A percentile compares a stretch with the other conserved stretches of the same genome.
phyloP scores from a whole-genome alignment of 768 basidiomycete species.

The Pleurotus sapidus region DNA sequence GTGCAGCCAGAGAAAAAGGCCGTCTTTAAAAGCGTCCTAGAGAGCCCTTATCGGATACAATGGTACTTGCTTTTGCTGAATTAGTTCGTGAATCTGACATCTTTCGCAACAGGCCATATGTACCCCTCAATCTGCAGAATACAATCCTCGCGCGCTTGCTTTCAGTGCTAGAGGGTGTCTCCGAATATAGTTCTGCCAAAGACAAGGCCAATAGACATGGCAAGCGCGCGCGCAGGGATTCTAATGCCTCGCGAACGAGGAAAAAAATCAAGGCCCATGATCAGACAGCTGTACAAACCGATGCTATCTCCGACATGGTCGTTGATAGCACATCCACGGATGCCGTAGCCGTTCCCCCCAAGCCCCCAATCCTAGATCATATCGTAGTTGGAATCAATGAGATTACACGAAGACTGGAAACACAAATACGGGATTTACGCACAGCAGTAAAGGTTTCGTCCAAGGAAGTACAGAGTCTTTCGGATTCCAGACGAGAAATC shows the following conservation, averaged over 20 bases:
- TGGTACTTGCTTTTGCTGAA: conserved; percentile 45
- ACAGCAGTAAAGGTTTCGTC: conserved; percentile 21
- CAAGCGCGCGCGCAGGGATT: conserved; percentile 24
- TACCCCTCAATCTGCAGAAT: conserved; percentile 65
- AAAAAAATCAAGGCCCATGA: conserved; percentile 17
- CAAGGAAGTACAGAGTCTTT: conserved; percentile 2
- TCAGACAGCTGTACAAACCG: background rate
- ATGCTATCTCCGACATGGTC: conserved; percentile 7
- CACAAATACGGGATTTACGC: conserved; percentile 37
- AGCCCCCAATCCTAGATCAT: conserved; percentile 44
- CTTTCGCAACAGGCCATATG: conserved; percentile 48
- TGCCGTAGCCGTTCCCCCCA: background rate
- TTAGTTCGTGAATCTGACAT: conserved; percentile 3
- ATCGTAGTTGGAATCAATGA: conserved; percentile 72
- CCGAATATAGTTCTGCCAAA: conserved; percentile 36
- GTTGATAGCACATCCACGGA: background rate
- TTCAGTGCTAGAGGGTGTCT: conserved; percentile 46
- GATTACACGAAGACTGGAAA: conserved; percentile 73
- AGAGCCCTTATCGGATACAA: conserved; percentile 65
- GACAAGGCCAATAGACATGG: conserved; percentile 33
- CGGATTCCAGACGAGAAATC: conserved; percentile 19
- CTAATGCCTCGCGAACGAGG: conserved; percentile 12
- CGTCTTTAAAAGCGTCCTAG: conserved; percentile 68
- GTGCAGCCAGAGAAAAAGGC: conserved; percentile 47
- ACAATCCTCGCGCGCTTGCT: conserved; percentile 48